A percentile compares a stretch with the other conserved stretches of the same genome.
Conservation (phyloP, 2,329 filamentous ascomycete genomes). For the Gnomoniopsis sp. region DNA sequence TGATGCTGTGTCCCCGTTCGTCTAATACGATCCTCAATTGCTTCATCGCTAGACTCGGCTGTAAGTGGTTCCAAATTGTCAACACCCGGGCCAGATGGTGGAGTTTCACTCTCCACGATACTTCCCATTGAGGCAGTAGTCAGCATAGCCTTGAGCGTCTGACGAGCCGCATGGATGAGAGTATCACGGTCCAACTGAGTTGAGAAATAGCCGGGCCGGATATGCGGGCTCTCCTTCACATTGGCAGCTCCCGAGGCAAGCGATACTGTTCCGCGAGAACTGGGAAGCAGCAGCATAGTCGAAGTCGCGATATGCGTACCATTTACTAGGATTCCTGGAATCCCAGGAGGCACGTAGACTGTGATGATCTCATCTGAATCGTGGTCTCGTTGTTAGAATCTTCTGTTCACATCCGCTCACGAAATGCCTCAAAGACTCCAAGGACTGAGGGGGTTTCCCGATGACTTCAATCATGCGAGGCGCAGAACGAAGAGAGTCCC, state of each 20-base stretch:
- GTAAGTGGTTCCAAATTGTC: conserved; percentile 2
- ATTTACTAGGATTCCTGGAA: conserved; percentile 5
- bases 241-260: not conserved
- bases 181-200: conserved; percentile 4
- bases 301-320: conserved; percentile 8
- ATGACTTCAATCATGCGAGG: too few relatives aligned
- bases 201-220: conserved; percentile 1
- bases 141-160: conserved; percentile 3
- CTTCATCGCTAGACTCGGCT: conserved; percentile 19
- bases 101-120: conserved; percentile 1
- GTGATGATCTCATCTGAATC: conserved; percentile 2
- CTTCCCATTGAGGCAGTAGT: not conserved
- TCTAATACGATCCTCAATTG: conserved; percentile 23
- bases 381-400: not conserved
- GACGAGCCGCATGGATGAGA: conserved; percentile 2
- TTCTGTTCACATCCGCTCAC: not conserved
- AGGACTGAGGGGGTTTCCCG: too few relatives aligned
- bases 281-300: conserved; percentile 2
- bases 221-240: not conserved
- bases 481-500: not conserved
- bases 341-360: not conserved
- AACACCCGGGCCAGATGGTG: not conserved
- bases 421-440: too few relatives aligned
- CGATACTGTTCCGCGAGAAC: conserved; percentile 4
- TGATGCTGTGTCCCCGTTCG: conserved; percentile 19